Evolutionary conservation across 2,329 filamentous ascomycete species (phyloP), one percentile per base, ranked within the genome.

Genomic region (Apiospora phragmitis): DNA sequence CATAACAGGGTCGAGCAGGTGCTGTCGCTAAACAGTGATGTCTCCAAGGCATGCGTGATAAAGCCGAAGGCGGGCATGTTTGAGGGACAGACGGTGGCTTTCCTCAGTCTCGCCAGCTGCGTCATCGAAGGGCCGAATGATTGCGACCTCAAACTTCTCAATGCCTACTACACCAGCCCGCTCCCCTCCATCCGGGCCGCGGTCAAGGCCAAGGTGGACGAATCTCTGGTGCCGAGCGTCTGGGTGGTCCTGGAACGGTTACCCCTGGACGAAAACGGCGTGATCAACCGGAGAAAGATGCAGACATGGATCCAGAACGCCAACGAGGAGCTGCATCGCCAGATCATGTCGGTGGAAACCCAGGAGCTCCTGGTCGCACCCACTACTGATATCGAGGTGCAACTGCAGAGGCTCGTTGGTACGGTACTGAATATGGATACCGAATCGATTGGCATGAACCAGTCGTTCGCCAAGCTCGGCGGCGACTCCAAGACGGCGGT

Each of bases 241-340:
- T 88, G 86, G 85, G 80, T 88, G 24, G 80, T 84, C 4, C 75
- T 88, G 68, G 80, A 83, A 66, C 79, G 77, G 62, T 85, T 88
- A 80, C 85, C 85, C 8, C 68, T 82, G n/a, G 80, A 80, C 65
- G 77, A 79, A 0, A 74, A 78, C 16, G 83, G 83, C 18, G 78
- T 81, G 26, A 77, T 82, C 67, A 81, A 87, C 74, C 79, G 81
- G 55, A 80, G 85, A 42, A 81, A 80, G 70, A 74, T 88, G 59
- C 85, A 86, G 71, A 87, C 85, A 4, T 88, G 87, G 87, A 83
- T 84, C 35, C 86, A 88, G 76, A 88, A 88, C 72, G 82, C 85
- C 65, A 85, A 85, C 71, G 82, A 86, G 68, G 80, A 83, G 38
- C 73, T 81, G 32, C 83, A 86, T 73, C 80, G 82, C 55, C 83